Percentiles rank a stretch among this genome's conserved stretches.
These are phyloP conservation scores for Erythrophleum ivorense DNA, from an alignment of 331 rosid genomes.

Conservation along the genomic window DNA sequence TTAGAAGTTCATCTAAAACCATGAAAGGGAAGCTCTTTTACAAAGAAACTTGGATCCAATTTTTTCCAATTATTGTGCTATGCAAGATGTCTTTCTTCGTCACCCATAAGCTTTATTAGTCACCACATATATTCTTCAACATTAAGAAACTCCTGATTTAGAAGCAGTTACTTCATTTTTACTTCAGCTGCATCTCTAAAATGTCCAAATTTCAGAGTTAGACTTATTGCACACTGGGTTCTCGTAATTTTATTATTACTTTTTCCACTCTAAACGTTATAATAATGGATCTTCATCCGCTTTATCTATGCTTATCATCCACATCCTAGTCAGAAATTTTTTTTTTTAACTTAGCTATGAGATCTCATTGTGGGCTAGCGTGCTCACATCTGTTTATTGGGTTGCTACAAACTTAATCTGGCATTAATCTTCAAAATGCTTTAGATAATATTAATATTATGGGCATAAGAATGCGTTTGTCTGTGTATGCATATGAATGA, in stretches of 20 bases:
- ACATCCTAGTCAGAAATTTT: not conserved
- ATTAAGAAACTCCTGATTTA: constrained; percentile 2
- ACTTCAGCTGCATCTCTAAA: constrained; percentile 19
- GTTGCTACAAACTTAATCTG: not conserved
- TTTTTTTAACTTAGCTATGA: not conserved
- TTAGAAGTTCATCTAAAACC: constrained; percentile 17
- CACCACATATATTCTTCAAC: not conserved
- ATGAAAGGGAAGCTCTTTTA: not conserved
- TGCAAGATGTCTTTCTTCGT: not conserved
- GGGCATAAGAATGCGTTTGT: not conserved
- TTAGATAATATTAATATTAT: not conserved
- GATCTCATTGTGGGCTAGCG: constrained; percentile 3
- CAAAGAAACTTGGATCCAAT: constrained; percentile 4
- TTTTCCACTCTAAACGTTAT: constrained; percentile 2
- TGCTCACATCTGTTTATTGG: not conserved
- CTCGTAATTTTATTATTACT: not conserved
- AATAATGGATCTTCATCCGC: constrained; percentile 4
- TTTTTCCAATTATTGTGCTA: not conserved
- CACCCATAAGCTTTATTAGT: constrained; percentile 3
- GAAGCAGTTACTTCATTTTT: constrained; percentile 5
- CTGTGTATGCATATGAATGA: not conserved
- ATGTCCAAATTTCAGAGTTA: constrained; percentile 27
- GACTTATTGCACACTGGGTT: constrained; percentile 7
- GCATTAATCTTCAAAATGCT: not conserved
- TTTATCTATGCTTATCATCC: not conserved